These are phyloP conservation scores for Hansenula lynferdii DNA, from an alignment of 1,139 yeast genomes.

Conservation along the genomic window DNA sequence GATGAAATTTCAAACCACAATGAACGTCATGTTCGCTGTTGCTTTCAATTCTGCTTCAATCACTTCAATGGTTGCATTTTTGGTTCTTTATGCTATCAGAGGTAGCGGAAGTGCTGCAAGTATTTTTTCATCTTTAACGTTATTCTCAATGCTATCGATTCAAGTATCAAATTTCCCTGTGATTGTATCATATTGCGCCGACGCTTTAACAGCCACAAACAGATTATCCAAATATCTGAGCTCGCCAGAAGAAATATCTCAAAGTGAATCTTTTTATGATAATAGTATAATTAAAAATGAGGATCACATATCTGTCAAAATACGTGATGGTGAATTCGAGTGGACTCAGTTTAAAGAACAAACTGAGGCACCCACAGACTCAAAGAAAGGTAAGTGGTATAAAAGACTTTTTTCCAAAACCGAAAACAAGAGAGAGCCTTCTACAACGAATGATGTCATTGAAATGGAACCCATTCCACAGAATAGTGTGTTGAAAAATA, in stretches of 20 bases:
- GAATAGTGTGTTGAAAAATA: background rate
- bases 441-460: background rate
- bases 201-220: constrained; percentile 53
- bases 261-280: constrained; percentile 20
- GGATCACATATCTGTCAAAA: constrained; percentile 34
- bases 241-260: constrained; percentile 32
- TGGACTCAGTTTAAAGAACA: constrained; percentile 51
- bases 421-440: background rate
- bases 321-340: constrained; percentile 49
- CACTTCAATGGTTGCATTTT: constrained; percentile 67
- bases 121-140: constrained; percentile 70
- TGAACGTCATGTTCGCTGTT: constrained; percentile 52
- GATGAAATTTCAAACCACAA: constrained; percentile 40
- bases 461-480: no score
- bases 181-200: constrained; percentile 47
- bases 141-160: constrained; percentile 63
- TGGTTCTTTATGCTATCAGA: constrained; percentile 53
- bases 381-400: background rate
- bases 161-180: constrained; percentile 64
- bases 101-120: constrained; percentile 51
- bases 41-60: constrained; percentile 56
- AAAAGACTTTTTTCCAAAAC: background rate
- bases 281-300: constrained; percentile 21
- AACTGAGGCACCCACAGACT: constrained; percentile 19
- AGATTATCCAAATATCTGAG: constrained; percentile 51